Base-by-base conservation (phyloP, 2,329 filamentous ascomycete species). In the Chaetomium strumarium region DNA sequence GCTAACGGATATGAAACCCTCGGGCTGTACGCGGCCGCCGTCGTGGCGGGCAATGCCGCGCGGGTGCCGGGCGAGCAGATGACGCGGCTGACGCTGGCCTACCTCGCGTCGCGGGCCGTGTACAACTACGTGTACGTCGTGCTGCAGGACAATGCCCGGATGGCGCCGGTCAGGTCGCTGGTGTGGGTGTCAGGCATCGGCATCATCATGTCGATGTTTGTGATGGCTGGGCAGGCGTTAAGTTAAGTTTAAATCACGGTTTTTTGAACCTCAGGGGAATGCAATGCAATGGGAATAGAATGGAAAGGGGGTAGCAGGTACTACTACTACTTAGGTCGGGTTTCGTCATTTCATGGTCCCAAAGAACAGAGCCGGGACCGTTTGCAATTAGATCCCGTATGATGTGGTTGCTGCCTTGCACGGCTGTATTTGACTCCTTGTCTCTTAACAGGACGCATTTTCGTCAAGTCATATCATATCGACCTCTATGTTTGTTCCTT, bases 11-110 rank as follows among this genome's bases (percentile, higher is more conserved):
- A 73, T 56, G 74, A 77, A 63, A 72, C 70, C 3, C 55, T 77
- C 11, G 71, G 70, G 44, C 60, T 74, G 57, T 75, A 68, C 60
- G 68, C 72, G 12, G 68, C 68, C 3, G 69, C 63, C 38, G 67
- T 79, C 16, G 65, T 72, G 36, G 75, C 75, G 14, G 75, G 71
- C 57, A 77, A 76, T 61, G 61, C 65, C n/a, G 67, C 74, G 6
- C 68, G 70, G 19, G 66, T 77, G 3, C 60, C 67, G 12, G 55
- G 59, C 12, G 46, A 54, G n/a, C 63, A 60, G 24, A 60, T 76
- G 57, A 78, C 78, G 60, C 41, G 55, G 36, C 59, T 77, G 20
- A 62, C 68, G 34, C 53, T 69, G 30, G 62, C 63, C 34, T 77
- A 77, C 52, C 54, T 78, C 16, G 64, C 56, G 33, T 65, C 64